Evolutionary conservation across 2,329 filamentous ascomycete genomes (phyloP).

Genomic region (Beauveria sp.): DNA sequence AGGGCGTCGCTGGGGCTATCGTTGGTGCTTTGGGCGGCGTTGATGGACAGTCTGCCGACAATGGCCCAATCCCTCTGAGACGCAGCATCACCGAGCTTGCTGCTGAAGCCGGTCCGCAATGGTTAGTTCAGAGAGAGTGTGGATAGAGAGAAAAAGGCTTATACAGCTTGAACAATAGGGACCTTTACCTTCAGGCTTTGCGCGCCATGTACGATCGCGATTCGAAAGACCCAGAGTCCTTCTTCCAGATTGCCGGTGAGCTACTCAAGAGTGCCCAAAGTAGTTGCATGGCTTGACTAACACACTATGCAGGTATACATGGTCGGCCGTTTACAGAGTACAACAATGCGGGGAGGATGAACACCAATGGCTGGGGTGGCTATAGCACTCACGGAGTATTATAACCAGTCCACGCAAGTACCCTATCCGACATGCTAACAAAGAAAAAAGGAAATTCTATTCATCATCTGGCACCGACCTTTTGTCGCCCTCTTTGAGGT

Average conservation of each 20-base stretch:
- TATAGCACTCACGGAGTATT: slow-evolving; percentile 44
- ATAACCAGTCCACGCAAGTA: slow-evolving; percentile 14
- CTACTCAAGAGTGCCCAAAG: background rate
- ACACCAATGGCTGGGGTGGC: slow-evolving; percentile 27
- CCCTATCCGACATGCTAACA: background rate
- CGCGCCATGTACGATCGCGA: slow-evolving; percentile 33
- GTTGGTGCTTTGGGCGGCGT: background rate
- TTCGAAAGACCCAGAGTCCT: slow-evolving; percentile 37
- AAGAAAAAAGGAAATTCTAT: slow-evolving; percentile 34
- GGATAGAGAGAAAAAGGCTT: background rate
- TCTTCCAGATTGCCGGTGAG: slow-evolving; percentile 42
- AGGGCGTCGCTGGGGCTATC: background rate
- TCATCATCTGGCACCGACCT: slow-evolving; percentile 49
- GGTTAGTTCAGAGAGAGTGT: slow-evolving; percentile 18
- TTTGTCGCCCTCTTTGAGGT: slow-evolving; percentile 49
- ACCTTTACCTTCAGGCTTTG: slow-evolving; percentile 42
- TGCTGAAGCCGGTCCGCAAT: slow-evolving; percentile 33
- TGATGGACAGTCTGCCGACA: background rate
- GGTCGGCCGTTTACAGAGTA: slow-evolving; percentile 35
- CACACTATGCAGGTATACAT: slow-evolving; percentile 29
- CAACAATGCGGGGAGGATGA: slow-evolving; percentile 29
- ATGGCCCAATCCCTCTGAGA: slow-evolving; percentile 31
- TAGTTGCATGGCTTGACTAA: slow-evolving; percentile 1
- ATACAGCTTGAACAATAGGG: slow-evolving; percentile 25
- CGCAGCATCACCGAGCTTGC: slow-evolving; percentile 42